Percentiles rank a stretch among this genome's conserved stretches.
phyloP scores from a whole-genome alignment of 2,329 filamentous ascomycete genomes.

The Orbilia javanica region DNA sequence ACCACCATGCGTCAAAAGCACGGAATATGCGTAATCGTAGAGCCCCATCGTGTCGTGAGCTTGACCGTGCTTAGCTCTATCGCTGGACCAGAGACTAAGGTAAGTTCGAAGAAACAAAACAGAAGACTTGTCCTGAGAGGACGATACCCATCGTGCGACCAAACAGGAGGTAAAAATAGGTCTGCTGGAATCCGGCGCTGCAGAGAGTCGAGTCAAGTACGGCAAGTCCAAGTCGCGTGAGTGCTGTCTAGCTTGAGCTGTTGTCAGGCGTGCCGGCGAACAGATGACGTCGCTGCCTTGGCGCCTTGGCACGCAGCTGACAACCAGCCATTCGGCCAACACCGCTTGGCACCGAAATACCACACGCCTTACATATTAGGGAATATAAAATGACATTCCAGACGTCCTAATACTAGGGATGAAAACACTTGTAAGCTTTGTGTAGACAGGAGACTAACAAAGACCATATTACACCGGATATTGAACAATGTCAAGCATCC shows the following conservation, averaged over 20 bases:
- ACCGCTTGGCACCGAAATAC: slow-evolving; percentile 22
- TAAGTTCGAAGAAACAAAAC: slow-evolving; percentile 9
- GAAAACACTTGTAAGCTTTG: no score
- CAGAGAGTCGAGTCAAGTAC: neutral
- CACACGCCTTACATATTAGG: neutral
- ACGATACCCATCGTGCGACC: slow-evolving; percentile 35
- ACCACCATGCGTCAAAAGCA: slow-evolving; percentile 40
- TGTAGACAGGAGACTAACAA: no score
- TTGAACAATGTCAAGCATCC: no score
- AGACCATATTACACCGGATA: no score
- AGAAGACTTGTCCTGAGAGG: slow-evolving; percentile 11
- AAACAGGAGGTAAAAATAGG: neutral
- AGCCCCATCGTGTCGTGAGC: slow-evolving; percentile 34
- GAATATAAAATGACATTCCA: no score
- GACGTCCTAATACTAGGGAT: no score
- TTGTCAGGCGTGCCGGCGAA: slow-evolving; percentile 42
- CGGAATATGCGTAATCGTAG: slow-evolving; percentile 57
- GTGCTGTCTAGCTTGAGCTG: slow-evolving; percentile 19
- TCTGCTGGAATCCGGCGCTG: slow-evolving; percentile 14
- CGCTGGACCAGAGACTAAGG: neutral
- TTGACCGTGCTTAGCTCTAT: neutral
- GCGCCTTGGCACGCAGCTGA: slow-evolving; percentile 40
- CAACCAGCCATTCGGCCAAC: slow-evolving; percentile 13
- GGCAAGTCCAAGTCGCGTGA: slow-evolving; percentile 38
- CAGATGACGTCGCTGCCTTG: slow-evolving; percentile 51